These are phyloP conservation scores for Irpex sp. DNA, from an alignment of 1,284 basidiomycete genomes.

Conservation along the genomic window DNA sequence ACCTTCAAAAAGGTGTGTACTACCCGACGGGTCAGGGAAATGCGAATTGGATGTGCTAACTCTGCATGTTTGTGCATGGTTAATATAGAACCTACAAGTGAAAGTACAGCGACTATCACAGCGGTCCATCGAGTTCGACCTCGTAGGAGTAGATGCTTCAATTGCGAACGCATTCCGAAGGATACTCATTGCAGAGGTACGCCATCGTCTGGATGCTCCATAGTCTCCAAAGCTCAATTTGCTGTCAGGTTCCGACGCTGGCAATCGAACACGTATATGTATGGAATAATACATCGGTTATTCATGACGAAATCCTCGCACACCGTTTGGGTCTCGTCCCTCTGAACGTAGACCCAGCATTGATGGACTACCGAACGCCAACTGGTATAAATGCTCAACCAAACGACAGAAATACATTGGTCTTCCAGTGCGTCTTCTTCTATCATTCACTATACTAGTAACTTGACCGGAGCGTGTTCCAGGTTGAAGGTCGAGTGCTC, in stretches of 20 bases:
- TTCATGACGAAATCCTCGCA: slow-evolving; percentile 92
- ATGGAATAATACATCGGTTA: slow-evolving; percentile 94
- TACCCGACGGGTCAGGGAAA: neutral
- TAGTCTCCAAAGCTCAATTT: neutral
- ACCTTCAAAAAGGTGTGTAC: slow-evolving; percentile 72
- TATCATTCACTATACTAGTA: neutral
- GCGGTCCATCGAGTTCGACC: slow-evolving; percentile 88
- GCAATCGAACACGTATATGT: slow-evolving; percentile 94
- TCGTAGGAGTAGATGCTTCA: slow-evolving; percentile 94
- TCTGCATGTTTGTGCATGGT: neutral
- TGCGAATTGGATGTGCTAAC: neutral
- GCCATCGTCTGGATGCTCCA: slow-evolving; percentile 17
- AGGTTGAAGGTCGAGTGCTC: slow-evolving; percentile 68
- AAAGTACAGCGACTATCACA: slow-evolving; percentile 77
- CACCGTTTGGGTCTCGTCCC: slow-evolving; percentile 92
- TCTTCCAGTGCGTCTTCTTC: slow-evolving; percentile 50
- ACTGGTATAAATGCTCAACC: slow-evolving; percentile 49
- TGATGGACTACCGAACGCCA: slow-evolving; percentile 36
- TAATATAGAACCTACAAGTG: slow-evolving; percentile 63
- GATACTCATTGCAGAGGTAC: slow-evolving; percentile 91
- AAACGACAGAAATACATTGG: slow-evolving; percentile 90
- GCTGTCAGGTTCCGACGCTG: slow-evolving; percentile 77
- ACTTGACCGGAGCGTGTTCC: slow-evolving; percentile 25
- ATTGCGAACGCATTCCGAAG: slow-evolving; percentile 94
- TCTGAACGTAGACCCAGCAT: slow-evolving; percentile 79